Percentiles rank a stretch among this genome's conserved stretches.
These are phyloP conservation scores for Carnegiea gigantea DNA, from an alignment of 179 eudicot genomes.

Conservation along the genomic window DNA sequence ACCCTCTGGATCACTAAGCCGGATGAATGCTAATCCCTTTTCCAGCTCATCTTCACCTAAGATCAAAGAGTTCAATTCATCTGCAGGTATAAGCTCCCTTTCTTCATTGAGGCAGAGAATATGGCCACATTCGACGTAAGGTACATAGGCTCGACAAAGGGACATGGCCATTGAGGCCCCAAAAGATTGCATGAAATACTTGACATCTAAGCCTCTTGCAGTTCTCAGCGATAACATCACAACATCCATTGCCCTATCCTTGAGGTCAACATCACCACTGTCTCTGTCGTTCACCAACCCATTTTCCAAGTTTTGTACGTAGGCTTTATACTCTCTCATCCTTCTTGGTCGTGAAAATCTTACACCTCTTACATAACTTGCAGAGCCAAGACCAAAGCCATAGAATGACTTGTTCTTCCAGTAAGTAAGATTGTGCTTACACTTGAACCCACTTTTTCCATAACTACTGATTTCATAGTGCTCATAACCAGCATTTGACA, in stretches of 20 bases:
- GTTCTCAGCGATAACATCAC: constrained; percentile 92
- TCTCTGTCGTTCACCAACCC: constrained; percentile 29
- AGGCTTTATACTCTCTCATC: constrained; percentile 57
- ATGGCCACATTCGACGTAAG: constrained; percentile 81
- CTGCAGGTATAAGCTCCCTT: constrained; percentile 41
- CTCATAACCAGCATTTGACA: constrained; percentile 58
- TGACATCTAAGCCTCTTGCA: constrained; percentile 68
- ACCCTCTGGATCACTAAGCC: constrained; percentile 95
- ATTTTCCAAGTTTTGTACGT: constrained; percentile 63
- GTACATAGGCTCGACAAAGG: constrained; percentile 53
- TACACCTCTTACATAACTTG: constrained; percentile 62
- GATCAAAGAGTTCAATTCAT: constrained; percentile 41
- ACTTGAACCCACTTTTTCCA: constrained; percentile 66
- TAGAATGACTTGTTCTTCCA: constrained; percentile 74
- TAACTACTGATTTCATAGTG: constrained; percentile 96
- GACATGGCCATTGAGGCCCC: constrained; percentile 52
- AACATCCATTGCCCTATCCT: constrained; percentile 74
- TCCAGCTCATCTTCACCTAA: constrained; percentile 29
- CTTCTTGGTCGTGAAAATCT: constrained; percentile 87
- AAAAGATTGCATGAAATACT: constrained; percentile 49
- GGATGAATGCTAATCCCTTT: constrained; percentile 48
- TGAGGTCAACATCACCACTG: constrained; percentile 31
- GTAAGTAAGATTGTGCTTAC: constrained; percentile 82
- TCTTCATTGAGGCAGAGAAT: constrained; percentile 61
- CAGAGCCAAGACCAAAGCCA: constrained; percentile 88